A percentile compares a stretch with the other conserved stretches of the same genome.
These are phyloP conservation scores for Ramalina intermedia DNA, from an alignment of 495 filamentous ascomycete species.

Conservation along the genomic window DNA sequence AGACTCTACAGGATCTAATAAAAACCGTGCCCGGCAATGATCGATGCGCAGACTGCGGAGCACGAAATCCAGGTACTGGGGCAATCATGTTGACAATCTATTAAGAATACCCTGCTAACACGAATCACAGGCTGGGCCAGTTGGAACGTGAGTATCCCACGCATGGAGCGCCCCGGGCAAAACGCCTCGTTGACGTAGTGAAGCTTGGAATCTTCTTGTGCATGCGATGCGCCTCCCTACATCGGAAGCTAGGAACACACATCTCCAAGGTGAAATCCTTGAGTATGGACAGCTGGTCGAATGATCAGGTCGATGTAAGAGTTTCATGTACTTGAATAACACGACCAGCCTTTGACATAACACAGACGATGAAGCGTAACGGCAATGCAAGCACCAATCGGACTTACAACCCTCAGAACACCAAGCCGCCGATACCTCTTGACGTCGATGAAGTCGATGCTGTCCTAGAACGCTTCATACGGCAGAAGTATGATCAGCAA, in stretches of 20 bases:
- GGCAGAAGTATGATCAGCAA: slow-evolving; percentile 75
- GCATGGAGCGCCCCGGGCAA: not conserved
- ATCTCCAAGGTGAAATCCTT: slow-evolving; percentile 96
- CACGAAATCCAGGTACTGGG: slow-evolving; percentile 78
- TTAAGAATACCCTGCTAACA: slow-evolving; percentile 24
- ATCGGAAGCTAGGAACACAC: slow-evolving; percentile 94
- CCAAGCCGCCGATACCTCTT: slow-evolving; percentile 66
- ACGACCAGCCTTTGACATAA: slow-evolving; percentile 12
- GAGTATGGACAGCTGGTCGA: slow-evolving; percentile 93
- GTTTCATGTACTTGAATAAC: not conserved
- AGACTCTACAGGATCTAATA: slow-evolving; percentile 76
- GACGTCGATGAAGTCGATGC: slow-evolving; percentile 85
- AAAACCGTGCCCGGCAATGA: slow-evolving; percentile 82
- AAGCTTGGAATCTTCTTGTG: slow-evolving; percentile 93
- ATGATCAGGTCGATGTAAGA: slow-evolving; percentile 86
- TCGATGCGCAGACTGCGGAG: slow-evolving; percentile 82
- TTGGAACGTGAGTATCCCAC: slow-evolving; percentile 68
- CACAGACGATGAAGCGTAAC: slow-evolving; percentile 77
- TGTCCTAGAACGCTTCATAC: slow-evolving; percentile 85
- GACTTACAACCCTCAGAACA: slow-evolving; percentile 71
- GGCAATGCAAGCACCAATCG: slow-evolving; percentile 79
- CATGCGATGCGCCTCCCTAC: slow-evolving; percentile 90
- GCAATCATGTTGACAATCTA: slow-evolving; percentile 1
- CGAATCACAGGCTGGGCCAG: slow-evolving; percentile 84
- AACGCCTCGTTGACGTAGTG: slow-evolving; percentile 1